Evolutionary conservation across 2,329 filamentous ascomycete species (phyloP), one percentile per base, ranked within the genome.

Genomic region (Ophiostoma pallidulum): DNA sequence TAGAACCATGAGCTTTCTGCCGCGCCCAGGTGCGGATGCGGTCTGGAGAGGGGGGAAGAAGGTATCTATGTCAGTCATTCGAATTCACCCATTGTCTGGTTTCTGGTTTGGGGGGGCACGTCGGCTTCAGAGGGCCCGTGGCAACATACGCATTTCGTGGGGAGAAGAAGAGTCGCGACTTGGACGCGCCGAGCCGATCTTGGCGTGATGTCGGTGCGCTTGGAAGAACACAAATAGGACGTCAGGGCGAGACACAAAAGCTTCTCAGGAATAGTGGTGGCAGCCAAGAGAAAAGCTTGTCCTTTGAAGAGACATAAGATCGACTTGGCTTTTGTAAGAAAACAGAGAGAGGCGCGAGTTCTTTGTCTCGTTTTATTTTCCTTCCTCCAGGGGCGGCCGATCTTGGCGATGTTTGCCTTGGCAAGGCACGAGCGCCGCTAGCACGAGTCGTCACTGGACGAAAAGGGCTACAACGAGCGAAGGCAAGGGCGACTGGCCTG

Each of bases 1-100:
- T 48, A 16, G 51, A 45, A 29, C 58, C 59, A 45, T 58, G 58
- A 41, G 59, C 59, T 50, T 62, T 62, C 18, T 57, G 49, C 39
- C 50, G 53, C 8, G 59, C 60, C 60, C 59, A 62, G 36, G 55
- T 55, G 28, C 57, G 54, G 45, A 61, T 54, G 46, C 58, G 57
- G 53, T 61, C 58, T 60, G 49, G n/a, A 24, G 28, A 19, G 3
- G 4, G 29, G 10, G n/a, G 33, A n/a, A n/a, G n/a, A n/a, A n/a
- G n/a, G n/a, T n/a, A n/a, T n/a, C n/a, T n/a, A n/a, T n/a, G n/a
- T n/a, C n/a, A n/a, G n/a, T n/a, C n/a, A n/a, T n/a, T n/a, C n/a
- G 28, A 22, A n/a, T 13, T 14, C 8, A 10, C 14, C 41, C 26
- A 36, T 36, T 36, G n/a, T 7, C 8, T 36, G n/a, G 24, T 24